These are phyloP conservation scores for Trametes pubescens DNA, from an alignment of 1,284 basidiomycete species.

Conservation along the genomic window DNA sequence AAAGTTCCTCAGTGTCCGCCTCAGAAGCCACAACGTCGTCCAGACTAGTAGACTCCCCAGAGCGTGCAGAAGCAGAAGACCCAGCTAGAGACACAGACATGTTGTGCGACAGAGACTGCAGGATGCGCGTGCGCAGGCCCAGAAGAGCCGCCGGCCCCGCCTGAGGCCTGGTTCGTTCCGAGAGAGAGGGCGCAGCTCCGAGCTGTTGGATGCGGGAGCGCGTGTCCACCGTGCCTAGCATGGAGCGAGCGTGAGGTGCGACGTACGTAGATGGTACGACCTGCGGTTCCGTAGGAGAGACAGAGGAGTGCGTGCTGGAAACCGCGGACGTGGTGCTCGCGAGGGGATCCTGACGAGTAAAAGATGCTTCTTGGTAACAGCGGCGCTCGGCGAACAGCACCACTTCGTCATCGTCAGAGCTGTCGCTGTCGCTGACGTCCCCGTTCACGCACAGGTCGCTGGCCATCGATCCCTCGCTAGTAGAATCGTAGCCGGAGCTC, in stretches of 20 bases:
- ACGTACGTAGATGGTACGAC: not conserved
- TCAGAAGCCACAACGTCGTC: not conserved
- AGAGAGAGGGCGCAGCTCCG: not conserved
- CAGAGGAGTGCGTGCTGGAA: too few relatives aligned
- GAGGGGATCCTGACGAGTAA: not conserved
- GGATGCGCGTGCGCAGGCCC: not conserved
- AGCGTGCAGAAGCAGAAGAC: not conserved
- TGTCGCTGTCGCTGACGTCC: not conserved
- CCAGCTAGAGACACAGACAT: not conserved
- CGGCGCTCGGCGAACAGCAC: not conserved
- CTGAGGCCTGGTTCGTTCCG: too few relatives aligned
- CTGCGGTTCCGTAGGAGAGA: not conserved
- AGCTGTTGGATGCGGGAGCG: not conserved
- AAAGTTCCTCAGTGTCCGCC: not conserved
- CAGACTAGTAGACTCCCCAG: not conserved
- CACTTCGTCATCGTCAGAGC: not conserved
- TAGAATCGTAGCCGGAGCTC: not conserved
- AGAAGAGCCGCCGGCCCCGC: not conserved
- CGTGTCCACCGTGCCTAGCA: not conserved
- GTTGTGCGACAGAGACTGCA: not conserved
- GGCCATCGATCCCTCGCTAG: not conserved
- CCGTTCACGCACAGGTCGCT: not conserved
- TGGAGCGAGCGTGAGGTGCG: not conserved
- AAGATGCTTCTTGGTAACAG: not conserved
- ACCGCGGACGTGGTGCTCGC: not conserved